A percentile compares a stretch with the other conserved stretches of the same genome.
These are phyloP conservation scores for Chrysanthemum seticuspe DNA, from an alignment of 129 eudicot genomes.

Conservation along the genomic window DNA sequence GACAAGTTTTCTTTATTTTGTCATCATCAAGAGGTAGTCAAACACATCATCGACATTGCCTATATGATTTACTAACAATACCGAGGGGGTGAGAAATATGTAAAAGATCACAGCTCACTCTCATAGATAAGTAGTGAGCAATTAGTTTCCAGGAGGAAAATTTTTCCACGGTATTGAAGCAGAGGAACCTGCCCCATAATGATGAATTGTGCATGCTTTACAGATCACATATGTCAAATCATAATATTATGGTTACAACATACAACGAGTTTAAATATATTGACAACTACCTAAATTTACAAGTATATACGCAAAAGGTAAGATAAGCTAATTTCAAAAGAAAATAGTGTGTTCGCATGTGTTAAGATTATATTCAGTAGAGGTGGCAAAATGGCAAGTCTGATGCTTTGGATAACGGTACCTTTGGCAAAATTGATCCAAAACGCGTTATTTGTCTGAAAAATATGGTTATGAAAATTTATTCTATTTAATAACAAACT, in stretches of 20 bases:
- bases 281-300: not conserved
- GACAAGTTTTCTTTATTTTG: not conserved
- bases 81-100: not conserved
- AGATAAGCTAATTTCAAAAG: not conserved
- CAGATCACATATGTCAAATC: not conserved
- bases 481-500: too few species aligned
- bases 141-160: not conserved
- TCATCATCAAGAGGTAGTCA: not conserved
- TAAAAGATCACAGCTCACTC: not conserved
- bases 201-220: too few species aligned
- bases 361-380: not conserved
- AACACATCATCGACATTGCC: too few species aligned
- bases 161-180: not conserved
- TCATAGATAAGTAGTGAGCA: not conserved
- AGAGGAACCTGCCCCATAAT: not conserved
- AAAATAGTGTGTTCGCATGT: not conserved
- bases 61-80: not conserved
- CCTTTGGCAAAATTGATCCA: too few species aligned
- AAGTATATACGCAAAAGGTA: slow-evolving; percentile 2
- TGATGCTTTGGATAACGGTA: too few species aligned
- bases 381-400: too few species aligned
- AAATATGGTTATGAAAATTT: too few species aligned
- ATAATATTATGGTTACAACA: not conserved
- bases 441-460: too few species aligned
- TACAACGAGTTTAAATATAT: slow-evolving; percentile 3